Evolutionary conservation across 495 filamentous ascomycete species (phyloP).

Genomic region (Endocarpon pusillum): DNA sequence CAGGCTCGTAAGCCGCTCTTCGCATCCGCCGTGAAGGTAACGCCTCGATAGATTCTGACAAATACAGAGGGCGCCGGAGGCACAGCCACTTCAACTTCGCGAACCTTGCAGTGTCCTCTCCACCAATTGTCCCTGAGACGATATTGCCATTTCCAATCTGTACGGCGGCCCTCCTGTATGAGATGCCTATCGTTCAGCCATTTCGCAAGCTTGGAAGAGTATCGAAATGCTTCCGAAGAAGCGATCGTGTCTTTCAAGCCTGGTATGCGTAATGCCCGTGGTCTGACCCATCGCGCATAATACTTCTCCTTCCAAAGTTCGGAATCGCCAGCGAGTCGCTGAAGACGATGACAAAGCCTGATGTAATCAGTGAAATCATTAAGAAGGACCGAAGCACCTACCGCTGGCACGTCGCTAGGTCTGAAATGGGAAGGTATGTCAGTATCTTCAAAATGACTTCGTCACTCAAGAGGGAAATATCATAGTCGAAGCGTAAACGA

Average conservation of each 20-base stretch:
- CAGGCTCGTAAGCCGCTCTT: constrained; percentile 57
- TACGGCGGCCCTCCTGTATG: constrained; percentile 29
- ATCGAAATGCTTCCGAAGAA: constrained; percentile 30
- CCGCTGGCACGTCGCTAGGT: constrained; percentile 39
- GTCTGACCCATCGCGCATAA: constrained; percentile 77
- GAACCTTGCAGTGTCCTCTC: constrained; percentile 61
- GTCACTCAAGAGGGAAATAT: constrained; percentile 54
- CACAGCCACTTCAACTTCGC: constrained; percentile 51
- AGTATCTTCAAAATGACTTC: constrained; percentile 78
- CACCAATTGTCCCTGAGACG: constrained; percentile 87
- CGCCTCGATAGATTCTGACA: constrained; percentile 52
- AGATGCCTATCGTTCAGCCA: constrained; percentile 66
- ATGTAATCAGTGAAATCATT: constrained; percentile 1
- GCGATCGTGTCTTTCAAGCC: constrained; percentile 34
- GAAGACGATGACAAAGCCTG: constrained; percentile 63
- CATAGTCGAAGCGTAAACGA: constrained; percentile 14
- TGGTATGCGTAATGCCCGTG: constrained; percentile 61
- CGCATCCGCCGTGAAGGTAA: constrained; percentile 64
- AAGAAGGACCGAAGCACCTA: constrained; percentile 13
- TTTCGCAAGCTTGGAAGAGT: constrained; percentile 55
- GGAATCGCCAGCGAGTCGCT: constrained; percentile 58
- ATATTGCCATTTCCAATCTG: constrained; percentile 83
- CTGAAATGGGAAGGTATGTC: constrained; percentile 2
- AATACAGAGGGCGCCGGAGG: constrained; percentile 40
- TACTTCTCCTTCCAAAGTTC: constrained; percentile 87